These are phyloP conservation scores for Tolypocladium pustulatum DNA, from an alignment of 2,329 filamentous ascomycete genomes.

Conservation along the genomic window DNA sequence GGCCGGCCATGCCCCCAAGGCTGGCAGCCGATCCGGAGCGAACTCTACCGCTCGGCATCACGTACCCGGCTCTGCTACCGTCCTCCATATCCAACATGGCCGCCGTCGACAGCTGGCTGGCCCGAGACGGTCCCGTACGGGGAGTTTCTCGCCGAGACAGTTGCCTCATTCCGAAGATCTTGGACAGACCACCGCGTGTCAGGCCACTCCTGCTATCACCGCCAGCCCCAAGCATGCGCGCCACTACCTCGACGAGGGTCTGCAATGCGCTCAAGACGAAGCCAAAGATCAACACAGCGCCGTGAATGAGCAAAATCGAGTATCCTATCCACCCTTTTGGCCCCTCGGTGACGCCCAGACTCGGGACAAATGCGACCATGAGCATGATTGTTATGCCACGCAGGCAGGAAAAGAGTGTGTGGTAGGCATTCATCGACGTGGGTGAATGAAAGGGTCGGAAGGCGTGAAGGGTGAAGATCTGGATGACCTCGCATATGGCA, in stretches of 20 bases:
- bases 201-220: conserved; percentile 60
- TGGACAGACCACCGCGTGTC: conserved; percentile 72
- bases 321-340: conserved; percentile 94
- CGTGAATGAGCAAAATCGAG: conserved; percentile 77
- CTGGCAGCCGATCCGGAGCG: conserved; percentile 53
- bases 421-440: conserved; percentile 96
- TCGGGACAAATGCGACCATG: conserved; percentile 76
- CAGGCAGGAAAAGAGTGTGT: conserved; percentile 70
- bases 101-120: conserved; percentile 73
- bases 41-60: conserved; percentile 41
- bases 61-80: conserved; percentile 50
- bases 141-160: conserved; percentile 62
- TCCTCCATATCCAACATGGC: conserved; percentile 67
- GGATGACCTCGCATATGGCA: conserved; percentile 87
- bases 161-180: conserved; percentile 86
- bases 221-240: conserved; percentile 73
- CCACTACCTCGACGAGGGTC: conserved; percentile 80
- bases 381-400: conserved; percentile 67
- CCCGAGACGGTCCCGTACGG: conserved; percentile 54
- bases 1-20: conserved; percentile 36
- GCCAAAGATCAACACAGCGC: conserved; percentile 72
- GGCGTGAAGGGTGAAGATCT: conserved; percentile 75
- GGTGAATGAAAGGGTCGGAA: conserved; percentile 84
- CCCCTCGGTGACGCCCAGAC: conserved; percentile 65
- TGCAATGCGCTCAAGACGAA: conserved; percentile 90